A percentile compares a stretch with the other conserved stretches of the same genome.
Conservation (phyloP, 139 green algal genomes). For the Choricystis sp. region DNA sequence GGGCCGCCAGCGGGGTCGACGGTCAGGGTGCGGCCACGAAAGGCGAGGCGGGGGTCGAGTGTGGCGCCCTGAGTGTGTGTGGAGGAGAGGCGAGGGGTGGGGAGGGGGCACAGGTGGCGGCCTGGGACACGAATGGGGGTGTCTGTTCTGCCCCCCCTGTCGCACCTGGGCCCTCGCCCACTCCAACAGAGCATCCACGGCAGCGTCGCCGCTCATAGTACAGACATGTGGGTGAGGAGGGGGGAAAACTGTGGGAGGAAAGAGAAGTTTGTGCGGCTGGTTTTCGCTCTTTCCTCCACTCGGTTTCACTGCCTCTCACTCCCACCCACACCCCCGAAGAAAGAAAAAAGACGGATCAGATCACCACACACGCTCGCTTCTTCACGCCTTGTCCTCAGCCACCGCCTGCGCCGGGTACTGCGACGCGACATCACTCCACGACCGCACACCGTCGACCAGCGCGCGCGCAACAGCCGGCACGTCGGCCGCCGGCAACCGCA, state of each 20-base stretch:
- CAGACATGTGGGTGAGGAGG: no score
- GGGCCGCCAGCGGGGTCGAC: background rate
- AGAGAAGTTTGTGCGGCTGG: no score
- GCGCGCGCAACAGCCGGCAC: constrained; percentile 43
- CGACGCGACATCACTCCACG: constrained; percentile 49
- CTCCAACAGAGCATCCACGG: background rate
- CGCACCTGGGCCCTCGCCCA: background rate
- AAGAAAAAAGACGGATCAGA: no score
- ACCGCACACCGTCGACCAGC: constrained; percentile 37
- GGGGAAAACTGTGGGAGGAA: no score
- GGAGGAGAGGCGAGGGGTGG: no score
- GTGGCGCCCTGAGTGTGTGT: background rate
- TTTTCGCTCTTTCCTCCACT: no score
- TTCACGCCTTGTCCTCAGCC: no score
- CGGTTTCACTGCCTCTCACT: no score
- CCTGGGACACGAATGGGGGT: no score
- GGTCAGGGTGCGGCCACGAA: background rate
- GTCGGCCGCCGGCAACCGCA: constrained; percentile 52
- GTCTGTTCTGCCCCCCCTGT: background rate
- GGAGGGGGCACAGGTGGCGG: no score
- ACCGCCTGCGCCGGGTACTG: constrained; percentile 68
- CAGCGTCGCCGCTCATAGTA: background rate
- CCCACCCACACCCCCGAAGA: no score
- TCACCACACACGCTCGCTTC: no score
- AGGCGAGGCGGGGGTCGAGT: background rate